phyloP scores from a whole-genome alignment of 345 rosid genomes.

The Syzygium aqueum region DNA sequence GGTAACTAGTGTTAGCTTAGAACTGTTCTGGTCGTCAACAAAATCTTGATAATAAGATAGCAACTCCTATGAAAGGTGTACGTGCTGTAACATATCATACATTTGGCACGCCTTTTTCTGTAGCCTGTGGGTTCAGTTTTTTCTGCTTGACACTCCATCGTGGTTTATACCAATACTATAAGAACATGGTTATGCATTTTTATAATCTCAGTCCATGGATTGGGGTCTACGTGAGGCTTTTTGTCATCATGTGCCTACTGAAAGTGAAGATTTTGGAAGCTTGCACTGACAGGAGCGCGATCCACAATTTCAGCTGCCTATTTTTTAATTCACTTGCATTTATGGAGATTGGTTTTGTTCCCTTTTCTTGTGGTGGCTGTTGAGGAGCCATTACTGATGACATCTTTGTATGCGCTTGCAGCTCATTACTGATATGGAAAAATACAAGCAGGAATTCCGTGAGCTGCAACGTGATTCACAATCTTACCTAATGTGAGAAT shows the following conservation, averaged over 20 bases:
- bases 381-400: background rate
- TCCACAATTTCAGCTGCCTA: background rate
- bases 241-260: background rate
- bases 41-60: background rate
- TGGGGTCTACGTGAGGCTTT: background rate
- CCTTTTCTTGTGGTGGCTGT: background rate
- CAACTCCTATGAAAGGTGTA: background rate
- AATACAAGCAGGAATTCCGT: constrained; percentile 54
- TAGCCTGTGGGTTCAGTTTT: background rate
- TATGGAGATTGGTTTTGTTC: background rate
- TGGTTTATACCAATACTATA: background rate
- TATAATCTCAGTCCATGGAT: background rate
- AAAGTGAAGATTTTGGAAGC: background rate
- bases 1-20: constrained; percentile 16
- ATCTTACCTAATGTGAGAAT: constrained; percentile 40
- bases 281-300: background rate
- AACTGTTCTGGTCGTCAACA: background rate
- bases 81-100: background rate
- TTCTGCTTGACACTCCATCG: background rate
- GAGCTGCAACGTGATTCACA: constrained; percentile 38
- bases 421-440: constrained; percentile 84
- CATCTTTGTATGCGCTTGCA: constrained; percentile 8
- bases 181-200: background rate
- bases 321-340: background rate
- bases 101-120: background rate